phyloP scores from a whole-genome alignment of 257 asterid genomes.

The Solanum tacnaense region DNA sequence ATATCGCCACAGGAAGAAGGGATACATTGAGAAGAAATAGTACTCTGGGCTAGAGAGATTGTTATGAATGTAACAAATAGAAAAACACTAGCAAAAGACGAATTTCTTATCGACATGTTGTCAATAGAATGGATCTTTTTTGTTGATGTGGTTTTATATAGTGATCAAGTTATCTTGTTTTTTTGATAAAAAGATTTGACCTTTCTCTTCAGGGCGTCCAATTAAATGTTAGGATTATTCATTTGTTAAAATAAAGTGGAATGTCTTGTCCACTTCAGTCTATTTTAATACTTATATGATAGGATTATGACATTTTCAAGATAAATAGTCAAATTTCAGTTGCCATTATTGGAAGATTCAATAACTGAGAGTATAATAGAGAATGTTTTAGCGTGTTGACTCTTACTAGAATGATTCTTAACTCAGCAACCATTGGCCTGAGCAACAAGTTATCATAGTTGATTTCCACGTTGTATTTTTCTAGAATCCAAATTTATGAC shows the following conservation, averaged over 20 bases:
- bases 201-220: neutral
- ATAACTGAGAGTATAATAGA: too few relatives aligned
- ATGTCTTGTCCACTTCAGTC: neutral
- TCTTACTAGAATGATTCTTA: too few relatives aligned
- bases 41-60: conserved; percentile 19
- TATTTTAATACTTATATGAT: neutral
- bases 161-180: neutral
- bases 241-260: neutral
- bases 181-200: neutral
- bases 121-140: neutral
- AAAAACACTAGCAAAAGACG: conserved; percentile 9
- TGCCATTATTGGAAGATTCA: neutral
- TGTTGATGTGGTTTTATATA: neutral
- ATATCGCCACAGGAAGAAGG: conserved; percentile 38
- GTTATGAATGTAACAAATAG: neutral
- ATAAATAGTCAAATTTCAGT: neutral
- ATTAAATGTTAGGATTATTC: neutral
- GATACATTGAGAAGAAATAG: conserved; percentile 4
- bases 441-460: too few relatives aligned
- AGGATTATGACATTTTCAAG: neutral
- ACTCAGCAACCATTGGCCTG: too few relatives aligned
- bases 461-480: too few relatives aligned
- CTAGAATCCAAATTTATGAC: too few relatives aligned
- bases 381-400: neutral
- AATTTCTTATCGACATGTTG: neutral